A percentile compares a stretch with the other conserved stretches of the same genome.
These are phyloP conservation scores for Cladophialophora yegresii DNA, from an alignment of 2,329 filamentous ascomycete species.

Conservation along the genomic window DNA sequence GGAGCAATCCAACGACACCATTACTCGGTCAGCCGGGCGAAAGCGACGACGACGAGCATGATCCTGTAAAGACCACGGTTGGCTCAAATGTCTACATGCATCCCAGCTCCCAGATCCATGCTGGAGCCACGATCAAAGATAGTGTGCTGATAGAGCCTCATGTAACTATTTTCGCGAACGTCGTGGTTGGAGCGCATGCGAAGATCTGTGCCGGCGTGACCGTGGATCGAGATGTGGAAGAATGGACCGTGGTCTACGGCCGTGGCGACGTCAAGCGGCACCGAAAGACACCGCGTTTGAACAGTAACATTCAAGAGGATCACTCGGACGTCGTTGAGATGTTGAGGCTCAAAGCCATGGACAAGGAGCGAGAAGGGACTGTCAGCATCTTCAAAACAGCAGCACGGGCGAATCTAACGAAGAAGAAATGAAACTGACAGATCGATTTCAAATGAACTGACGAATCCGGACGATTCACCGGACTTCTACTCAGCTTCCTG, in stretches of 20 bases:
- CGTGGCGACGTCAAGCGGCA: slow-evolving; percentile 48
- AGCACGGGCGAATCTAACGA: slow-evolving; percentile 34
- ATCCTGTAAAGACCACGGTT: slow-evolving; percentile 39
- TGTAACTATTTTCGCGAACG: slow-evolving; percentile 42
- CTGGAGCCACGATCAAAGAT: slow-evolving; percentile 46
- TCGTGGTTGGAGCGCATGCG: slow-evolving; percentile 57
- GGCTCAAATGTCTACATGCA: slow-evolving; percentile 46
- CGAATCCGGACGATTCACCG: background rate
- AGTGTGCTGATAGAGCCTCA: slow-evolving; percentile 50
- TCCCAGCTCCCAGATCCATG: slow-evolving; percentile 42
- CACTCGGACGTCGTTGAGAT: slow-evolving; percentile 52
- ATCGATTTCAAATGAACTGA: background rate
- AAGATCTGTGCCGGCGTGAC: slow-evolving; percentile 67
- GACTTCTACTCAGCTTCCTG: background rate
- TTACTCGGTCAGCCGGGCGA: slow-evolving; percentile 21
- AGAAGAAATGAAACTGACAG: slow-evolving; percentile 28
- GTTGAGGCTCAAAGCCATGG: slow-evolving; percentile 63
- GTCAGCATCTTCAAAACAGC: slow-evolving; percentile 25
- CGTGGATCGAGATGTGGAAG: slow-evolving; percentile 59
- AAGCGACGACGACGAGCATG: slow-evolving; percentile 14
- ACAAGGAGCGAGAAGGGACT: slow-evolving; percentile 39
- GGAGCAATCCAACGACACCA: slow-evolving; percentile 15
- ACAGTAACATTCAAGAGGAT: slow-evolving; percentile 26
- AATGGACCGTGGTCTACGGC: slow-evolving; percentile 70
- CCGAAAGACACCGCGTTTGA: slow-evolving; percentile 13